Evolutionary conservation across 257 asterid species (phyloP).

Genomic region (Solanum paucissectum): DNA sequence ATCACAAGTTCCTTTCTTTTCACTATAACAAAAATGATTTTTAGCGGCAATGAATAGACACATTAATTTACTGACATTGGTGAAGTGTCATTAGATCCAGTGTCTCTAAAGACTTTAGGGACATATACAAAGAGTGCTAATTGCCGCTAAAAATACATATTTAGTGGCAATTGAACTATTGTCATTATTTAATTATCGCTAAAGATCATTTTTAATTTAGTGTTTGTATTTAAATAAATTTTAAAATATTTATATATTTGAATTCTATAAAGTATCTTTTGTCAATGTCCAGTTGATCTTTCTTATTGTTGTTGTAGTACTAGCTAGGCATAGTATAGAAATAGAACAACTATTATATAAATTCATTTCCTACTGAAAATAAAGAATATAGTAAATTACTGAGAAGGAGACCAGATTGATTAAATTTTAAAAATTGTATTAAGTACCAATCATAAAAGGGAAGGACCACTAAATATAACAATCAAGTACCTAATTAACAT

Average conservation of each 20-base stretch:
- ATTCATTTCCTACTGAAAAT: neutral
- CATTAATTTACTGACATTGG: no score
- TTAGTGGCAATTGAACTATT: no score
- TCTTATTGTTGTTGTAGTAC: neutral
- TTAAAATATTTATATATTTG: neutral
- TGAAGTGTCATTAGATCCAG: no score
- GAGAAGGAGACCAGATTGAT: neutral
- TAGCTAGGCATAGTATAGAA: neutral
- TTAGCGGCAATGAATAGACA: no score
- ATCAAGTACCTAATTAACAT: neutral
- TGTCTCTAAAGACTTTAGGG: no score
- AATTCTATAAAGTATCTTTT: neutral
- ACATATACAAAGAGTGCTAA: no score
- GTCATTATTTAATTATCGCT: no score
- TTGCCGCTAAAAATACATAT: no score
- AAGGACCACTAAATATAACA: neutral
- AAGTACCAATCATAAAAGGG: neutral
- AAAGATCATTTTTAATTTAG: no score
- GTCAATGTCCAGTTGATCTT: neutral
- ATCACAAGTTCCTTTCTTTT: no score
- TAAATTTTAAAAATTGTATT: neutral
- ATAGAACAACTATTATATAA: neutral
- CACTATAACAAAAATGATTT: no score
- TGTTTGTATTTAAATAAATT: neutral
- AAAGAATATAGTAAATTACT: neutral